Evolutionary conservation across 768 basidiomycete species (phyloP).

Genomic region (Lactarius vividus): DNA sequence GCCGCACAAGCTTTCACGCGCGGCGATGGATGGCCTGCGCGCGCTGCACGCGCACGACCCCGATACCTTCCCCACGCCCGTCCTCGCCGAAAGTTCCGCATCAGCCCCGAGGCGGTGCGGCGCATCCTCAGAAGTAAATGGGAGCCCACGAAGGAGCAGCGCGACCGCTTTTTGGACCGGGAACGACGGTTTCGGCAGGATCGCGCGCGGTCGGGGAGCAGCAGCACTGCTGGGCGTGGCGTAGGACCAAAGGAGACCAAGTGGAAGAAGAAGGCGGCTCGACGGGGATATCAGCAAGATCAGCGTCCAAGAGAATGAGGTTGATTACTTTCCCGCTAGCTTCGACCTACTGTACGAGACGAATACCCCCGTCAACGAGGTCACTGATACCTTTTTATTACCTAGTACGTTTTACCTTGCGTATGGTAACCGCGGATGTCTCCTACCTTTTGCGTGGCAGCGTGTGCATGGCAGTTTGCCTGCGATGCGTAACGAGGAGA

Average conservation of each 20-base stretch:
- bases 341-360: neutral
- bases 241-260: neutral
- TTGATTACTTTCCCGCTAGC: neutral
- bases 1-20: constrained; percentile 49
- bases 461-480: neutral
- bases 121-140: constrained; percentile 49
- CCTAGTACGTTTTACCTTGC: constrained; percentile 2
- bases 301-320: neutral
- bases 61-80: constrained; percentile 39
- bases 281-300: neutral
- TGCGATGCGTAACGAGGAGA: neutral
- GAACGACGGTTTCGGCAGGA: constrained; percentile 32
- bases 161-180: constrained; percentile 32
- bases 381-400: neutral
- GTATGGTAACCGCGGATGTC: neutral
- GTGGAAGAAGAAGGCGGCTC: neutral
- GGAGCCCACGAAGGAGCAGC: constrained; percentile 38
- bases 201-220: constrained; percentile 23
- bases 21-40: constrained; percentile 52
- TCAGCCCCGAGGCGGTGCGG: constrained; percentile 51
- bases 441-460: neutral
- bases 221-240: neutral
- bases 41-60: constrained; percentile 45
- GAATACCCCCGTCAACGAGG: neutral
- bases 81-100: constrained; percentile 47